These are phyloP conservation scores for Fraxinus sp. DNA, from an alignment of 305 asterid species.

Conservation along the genomic window DNA sequence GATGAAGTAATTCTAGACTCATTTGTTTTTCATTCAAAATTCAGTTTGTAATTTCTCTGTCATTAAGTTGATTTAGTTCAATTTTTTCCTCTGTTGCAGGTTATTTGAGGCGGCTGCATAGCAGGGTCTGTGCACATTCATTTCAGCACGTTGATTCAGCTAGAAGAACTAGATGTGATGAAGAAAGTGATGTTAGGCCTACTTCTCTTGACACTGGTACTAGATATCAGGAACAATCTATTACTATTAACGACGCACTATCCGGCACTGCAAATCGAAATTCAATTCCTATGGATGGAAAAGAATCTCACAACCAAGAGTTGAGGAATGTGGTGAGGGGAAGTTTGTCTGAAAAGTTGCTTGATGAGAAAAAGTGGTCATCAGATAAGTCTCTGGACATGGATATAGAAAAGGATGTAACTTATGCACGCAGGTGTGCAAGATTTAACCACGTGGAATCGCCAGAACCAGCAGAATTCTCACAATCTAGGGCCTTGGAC, in stretches of 20 bases:
- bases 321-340: conserved; percentile 23
- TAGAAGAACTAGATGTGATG: conserved; percentile 25
- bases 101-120: conserved; percentile 31
- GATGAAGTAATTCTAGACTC: not conserved
- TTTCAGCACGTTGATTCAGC: conserved; percentile 28
- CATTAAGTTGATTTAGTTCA: conserved; percentile 8
- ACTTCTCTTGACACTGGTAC: conserved; percentile 19
- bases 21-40: conserved; percentile 12
- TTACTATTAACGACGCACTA: conserved; percentile 21
- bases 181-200: conserved; percentile 26
- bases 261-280: conserved; percentile 31
- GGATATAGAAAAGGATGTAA: conserved; percentile 29
- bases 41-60: not conserved
- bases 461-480: conserved; percentile 47
- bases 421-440: conserved; percentile 23
- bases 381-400: conserved; percentile 25
- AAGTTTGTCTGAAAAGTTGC: conserved; percentile 19
- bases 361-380: conserved; percentile 27
- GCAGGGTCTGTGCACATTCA: conserved; percentile 19
- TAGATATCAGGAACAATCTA: conserved; percentile 29
- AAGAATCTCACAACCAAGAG: conserved; percentile 12
- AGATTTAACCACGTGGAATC: conserved; percentile 33
- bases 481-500: conserved; percentile 51
- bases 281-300: conserved; percentile 11
- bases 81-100: conserved; percentile 27